Evolutionary conservation across 257 asterid genomes (phyloP).

Genomic region (Primulina eburnea): DNA sequence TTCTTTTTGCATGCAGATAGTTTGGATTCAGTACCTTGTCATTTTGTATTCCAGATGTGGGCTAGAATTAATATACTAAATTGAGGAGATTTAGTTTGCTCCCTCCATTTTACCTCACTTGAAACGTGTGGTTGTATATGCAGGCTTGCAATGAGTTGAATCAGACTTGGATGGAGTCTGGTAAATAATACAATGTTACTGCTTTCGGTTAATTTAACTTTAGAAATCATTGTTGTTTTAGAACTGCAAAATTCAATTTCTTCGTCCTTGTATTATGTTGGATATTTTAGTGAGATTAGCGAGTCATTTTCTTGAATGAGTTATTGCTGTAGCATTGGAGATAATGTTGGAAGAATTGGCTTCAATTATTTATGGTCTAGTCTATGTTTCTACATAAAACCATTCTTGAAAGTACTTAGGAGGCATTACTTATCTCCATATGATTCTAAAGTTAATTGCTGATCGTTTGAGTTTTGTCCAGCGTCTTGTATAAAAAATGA

Average conservation of each 20-base stretch:
- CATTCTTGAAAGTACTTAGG: neutral
- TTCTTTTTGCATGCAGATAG: neutral
- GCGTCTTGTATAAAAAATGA: neutral
- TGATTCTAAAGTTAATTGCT: neutral
- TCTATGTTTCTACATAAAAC: neutral
- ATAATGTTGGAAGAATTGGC: neutral
- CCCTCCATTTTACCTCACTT: conserved; percentile 14
- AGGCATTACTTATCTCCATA: neutral
- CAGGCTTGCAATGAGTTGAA: conserved; percentile 97
- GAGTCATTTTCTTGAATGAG: conserved; percentile 6
- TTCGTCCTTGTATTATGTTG: conserved; percentile 15
- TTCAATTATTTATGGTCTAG: neutral
- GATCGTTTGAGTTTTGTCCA: neutral
- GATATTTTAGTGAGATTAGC: neutral
- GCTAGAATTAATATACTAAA: conserved; percentile 16
- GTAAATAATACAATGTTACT: conserved; percentile 34
- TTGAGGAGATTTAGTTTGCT: conserved; percentile 9
- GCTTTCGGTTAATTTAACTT: conserved; percentile 9
- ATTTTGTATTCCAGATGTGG: conserved; percentile 11
- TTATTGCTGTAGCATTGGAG: conserved; percentile 7
- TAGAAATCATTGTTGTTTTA: conserved; percentile 6
- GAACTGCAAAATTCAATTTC: neutral
- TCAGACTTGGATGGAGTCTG: conserved; percentile 99
- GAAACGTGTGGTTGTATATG: conserved; percentile 21
- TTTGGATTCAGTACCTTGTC: conserved; percentile 18